Conservation (phyloP, 257 asterid genomes). For the Eustoma russellianum region DNA sequence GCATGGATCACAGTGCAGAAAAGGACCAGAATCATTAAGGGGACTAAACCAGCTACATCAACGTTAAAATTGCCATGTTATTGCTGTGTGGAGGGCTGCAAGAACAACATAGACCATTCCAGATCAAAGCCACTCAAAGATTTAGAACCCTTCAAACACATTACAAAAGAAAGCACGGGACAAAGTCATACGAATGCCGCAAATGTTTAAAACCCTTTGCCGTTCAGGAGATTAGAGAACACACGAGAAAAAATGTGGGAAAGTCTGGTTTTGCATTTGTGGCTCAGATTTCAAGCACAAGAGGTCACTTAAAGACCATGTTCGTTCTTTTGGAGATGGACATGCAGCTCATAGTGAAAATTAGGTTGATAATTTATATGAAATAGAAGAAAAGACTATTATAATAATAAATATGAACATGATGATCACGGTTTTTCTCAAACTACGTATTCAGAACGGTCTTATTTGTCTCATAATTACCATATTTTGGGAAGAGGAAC, state of each 20-base stretch:
- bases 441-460: too few relatives aligned
- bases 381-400: conserved; percentile 18
- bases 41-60: conserved; percentile 55
- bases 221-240: conserved; percentile 90
- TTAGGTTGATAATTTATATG: conserved; percentile 13
- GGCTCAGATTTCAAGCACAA: conserved; percentile 93
- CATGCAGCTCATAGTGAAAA: conserved; percentile 64
- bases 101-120: conserved; percentile 76
- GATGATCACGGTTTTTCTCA: conserved; percentile 2
- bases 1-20: conserved; percentile 78
- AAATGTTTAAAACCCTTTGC: conserved; percentile 76
- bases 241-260: conserved; percentile 88
- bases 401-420: conserved; percentile 8
- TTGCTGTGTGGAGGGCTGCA: conserved; percentile 89
- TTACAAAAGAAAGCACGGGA: conserved; percentile 79
- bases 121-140: conserved; percentile 79
- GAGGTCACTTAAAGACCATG: conserved; percentile 81
- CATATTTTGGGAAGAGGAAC: too few relatives aligned
- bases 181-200: conserved; percentile 59
- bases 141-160: conserved; percentile 83
- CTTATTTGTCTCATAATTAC: too few relatives aligned
- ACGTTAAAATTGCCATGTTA: conserved; percentile 67
- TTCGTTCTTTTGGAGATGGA: conserved; percentile 67
- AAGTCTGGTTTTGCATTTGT: conserved; percentile 75
- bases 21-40: conserved; percentile 84